These are phyloP conservation scores for Colletotrichum sp. DNA, from an alignment of 2,329 filamentous ascomycete species.

Conservation along the genomic window DNA sequence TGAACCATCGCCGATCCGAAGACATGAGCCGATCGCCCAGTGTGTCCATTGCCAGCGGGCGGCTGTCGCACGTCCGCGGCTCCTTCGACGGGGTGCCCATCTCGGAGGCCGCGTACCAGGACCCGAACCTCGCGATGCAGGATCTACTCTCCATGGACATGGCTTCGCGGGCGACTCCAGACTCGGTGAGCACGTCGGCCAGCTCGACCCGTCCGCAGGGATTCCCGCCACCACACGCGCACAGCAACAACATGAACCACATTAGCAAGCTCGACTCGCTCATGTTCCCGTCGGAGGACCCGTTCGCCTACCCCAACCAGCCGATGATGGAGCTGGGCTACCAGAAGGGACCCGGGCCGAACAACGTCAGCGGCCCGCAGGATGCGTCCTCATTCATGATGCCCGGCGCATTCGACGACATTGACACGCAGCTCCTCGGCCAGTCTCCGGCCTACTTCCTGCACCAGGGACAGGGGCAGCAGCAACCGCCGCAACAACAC, in stretches of 20 bases:
- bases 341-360: slow-evolving; percentile 35
- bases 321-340: slow-evolving; percentile 68
- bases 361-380: slow-evolving; percentile 37
- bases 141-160: slow-evolving; percentile 53
- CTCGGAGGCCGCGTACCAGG: slow-evolving; percentile 35
- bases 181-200: slow-evolving; percentile 46
- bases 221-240: slow-evolving; percentile 30
- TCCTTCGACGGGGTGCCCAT: slow-evolving; percentile 40
- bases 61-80: slow-evolving; percentile 26
- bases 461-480: slow-evolving; percentile 52
- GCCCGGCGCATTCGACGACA: slow-evolving; percentile 63
- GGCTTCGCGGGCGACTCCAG: slow-evolving; percentile 45
- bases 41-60: slow-evolving; percentile 24
- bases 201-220: slow-evolving; percentile 37
- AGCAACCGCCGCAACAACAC: slow-evolving; percentile 34
- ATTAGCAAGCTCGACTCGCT: slow-evolving; percentile 76
- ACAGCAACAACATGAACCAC: slow-evolving; percentile 40
- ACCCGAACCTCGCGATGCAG: slow-evolving; percentile 42
- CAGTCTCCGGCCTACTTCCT: slow-evolving; percentile 76
- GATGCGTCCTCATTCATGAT: slow-evolving; percentile 54
- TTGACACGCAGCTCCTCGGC: slow-evolving; percentile 75
- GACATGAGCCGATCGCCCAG: slow-evolving; percentile 37
- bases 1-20: slow-evolving; percentile 37
- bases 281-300: slow-evolving; percentile 82
- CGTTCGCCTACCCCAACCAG: slow-evolving; percentile 81